phyloP scores from a whole-genome alignment of 23 red algal genomes.

The Gracilaria domingensis region DNA sequence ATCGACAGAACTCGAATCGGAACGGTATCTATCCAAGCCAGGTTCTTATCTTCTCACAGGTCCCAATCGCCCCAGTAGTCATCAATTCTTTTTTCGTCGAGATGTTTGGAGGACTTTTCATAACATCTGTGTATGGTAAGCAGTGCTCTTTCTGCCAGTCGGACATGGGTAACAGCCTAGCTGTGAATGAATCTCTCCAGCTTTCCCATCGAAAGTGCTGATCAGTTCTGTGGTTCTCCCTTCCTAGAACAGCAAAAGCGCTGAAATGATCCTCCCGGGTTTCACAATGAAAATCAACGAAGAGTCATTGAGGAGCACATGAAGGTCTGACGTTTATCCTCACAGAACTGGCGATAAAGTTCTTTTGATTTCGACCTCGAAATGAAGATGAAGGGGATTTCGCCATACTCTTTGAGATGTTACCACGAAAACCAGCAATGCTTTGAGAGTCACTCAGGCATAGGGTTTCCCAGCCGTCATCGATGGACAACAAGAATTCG shows the following conservation, averaged over 20 bases:
- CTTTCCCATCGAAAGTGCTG: conserved; percentile 35
- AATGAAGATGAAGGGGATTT: background rate
- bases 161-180: conserved; percentile 17
- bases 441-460: background rate
- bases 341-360: background rate
- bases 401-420: background rate
- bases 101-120: conserved; percentile 4
- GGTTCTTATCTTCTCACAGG: background rate
- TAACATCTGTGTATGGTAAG: background rate
- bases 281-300: conserved; percentile 1
- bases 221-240: conserved; percentile 26
- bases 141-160: conserved; percentile 42
- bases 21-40: conserved; percentile 60
- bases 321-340: conserved; percentile 30
- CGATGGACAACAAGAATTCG: conserved; percentile 18
- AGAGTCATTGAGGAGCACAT: conserved; percentile 42
- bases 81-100: background rate
- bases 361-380: background rate
- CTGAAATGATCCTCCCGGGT: background rate
- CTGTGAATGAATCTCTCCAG: conserved; percentile 65
- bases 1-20: conserved; percentile 42
- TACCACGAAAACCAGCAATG: too few species aligned
- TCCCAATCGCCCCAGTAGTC: conserved; percentile 4
- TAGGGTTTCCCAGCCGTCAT: background rate
- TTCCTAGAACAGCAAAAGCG: conserved; percentile 26